Base-by-base conservation (phyloP, 2,329 filamentous ascomycete genomes). In the Sphaerulina musiva region DNA sequence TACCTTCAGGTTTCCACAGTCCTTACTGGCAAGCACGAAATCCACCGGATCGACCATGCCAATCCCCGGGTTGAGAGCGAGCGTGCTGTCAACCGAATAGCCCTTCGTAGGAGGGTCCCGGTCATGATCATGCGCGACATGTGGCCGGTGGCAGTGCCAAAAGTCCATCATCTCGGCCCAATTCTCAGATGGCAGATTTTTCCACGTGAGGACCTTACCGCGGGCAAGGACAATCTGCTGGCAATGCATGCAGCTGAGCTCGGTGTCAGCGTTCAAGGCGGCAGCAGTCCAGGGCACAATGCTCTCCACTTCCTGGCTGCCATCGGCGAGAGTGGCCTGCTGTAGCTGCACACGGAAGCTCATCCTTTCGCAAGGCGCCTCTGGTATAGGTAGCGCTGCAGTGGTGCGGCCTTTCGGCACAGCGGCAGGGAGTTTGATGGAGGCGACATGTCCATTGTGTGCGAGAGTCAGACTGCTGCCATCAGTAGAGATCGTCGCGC, bases 131-230 rank as follows among this genome's bases (percentile, higher is more conserved):
- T 82, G 76, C 52, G 83, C 76, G 57, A 84, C 78, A 39, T 76
- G 71, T 1, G 95, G 93, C 71, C 97, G 97, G 71, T 98, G 93
- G 66, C 93, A 98, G 71, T 98, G 95, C 93, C 93, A 98, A 63
- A 98, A 95, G 70, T 98, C 95, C 93, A 98, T 98, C 91, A 98
- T 95, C 73, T 98, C 93, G 0, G 93, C 95, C 93, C 93, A 98
- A 66, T 95, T 92, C 64, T 95, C 90, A 66, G 90, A 95, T 0
- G 93, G 93, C 14, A 98, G 75, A 66, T 98, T 90, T 72, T 92
- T 95, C 92, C 93, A 98, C 38, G 73, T 70, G 39, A 70, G 73
- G 6, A 73, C 51, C 82, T 74, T 49, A 38, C 63, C 59, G 17
- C 54, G 57, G 10, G 41, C 34, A 11, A 70, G 53, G 3, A 72